Evolutionary conservation across 495 filamentous ascomycete species (phyloP).

Genomic region (Aspergillus haitiensis): DNA sequence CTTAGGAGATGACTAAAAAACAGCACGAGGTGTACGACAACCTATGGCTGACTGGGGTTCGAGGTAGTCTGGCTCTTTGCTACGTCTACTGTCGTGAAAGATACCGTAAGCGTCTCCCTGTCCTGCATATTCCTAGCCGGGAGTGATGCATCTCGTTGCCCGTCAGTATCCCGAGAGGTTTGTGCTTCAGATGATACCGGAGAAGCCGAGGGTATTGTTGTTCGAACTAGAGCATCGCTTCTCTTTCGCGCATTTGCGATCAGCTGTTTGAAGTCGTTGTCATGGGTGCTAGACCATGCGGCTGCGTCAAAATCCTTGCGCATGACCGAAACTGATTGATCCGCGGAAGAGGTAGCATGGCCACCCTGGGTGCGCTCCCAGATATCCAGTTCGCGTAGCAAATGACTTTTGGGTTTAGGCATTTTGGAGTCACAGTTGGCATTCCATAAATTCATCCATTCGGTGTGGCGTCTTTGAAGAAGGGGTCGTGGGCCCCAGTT

Average conservation of each 20-base stretch:
- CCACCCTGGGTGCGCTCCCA: conserved; percentile 79
- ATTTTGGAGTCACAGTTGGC: conserved; percentile 84
- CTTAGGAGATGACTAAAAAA: too few species aligned
- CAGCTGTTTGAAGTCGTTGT: conserved; percentile 68
- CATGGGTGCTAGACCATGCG: conserved; percentile 73
- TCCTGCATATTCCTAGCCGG: conserved; percentile 7
- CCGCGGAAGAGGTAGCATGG: conserved; percentile 26
- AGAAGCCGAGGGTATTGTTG: conserved; percentile 32
- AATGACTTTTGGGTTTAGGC: conserved; percentile 66
- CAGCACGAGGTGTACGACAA: too few species aligned
- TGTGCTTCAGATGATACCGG: conserved; percentile 6
- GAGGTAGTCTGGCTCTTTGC: background rate
- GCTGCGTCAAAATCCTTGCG: conserved; percentile 80
- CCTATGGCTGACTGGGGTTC: background rate
- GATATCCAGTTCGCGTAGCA: conserved; percentile 72
- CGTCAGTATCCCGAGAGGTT: conserved; percentile 6
- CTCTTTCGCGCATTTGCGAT: conserved; percentile 67
- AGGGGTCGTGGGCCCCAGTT: conserved; percentile 61
- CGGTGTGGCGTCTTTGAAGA: conserved; percentile 77
- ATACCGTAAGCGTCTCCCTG: conserved; percentile 6
- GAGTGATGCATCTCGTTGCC: background rate
- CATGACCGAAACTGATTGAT: conserved; percentile 51
- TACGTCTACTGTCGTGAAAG: conserved; percentile 6
- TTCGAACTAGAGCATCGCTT: conserved; percentile 32
- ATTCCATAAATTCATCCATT: conserved; percentile 96